Base-by-base conservation (phyloP, 2,329 filamentous ascomycete genomes). In the Xylaria hypoxylon region DNA sequence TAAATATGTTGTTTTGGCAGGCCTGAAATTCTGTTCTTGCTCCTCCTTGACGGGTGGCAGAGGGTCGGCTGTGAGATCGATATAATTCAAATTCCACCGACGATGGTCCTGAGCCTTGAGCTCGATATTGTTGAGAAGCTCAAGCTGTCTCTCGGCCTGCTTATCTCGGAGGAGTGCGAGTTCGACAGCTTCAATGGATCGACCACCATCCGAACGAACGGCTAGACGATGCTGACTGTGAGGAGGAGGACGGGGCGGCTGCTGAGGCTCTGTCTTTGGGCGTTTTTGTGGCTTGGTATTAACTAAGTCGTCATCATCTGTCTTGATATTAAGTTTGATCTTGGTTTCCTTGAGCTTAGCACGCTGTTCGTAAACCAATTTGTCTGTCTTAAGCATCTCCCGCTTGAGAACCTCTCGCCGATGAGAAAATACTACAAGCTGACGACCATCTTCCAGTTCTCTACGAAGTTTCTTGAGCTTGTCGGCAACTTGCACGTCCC, bases 401-500 rank as follows among this genome's bases (percentile, higher is more conserved):
- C 90, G 90, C 78, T 94, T 93, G 68, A 90, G 83, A 68, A 91
- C 77, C 79, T 99, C 96, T 74, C 96, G 91, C 72, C 92, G 88
- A 71, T 90, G 89, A 58, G 96, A 89, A 77, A 93, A 84, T 45
- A 90, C 83, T 73, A 97, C 88, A 67, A 98, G 84, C 74, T 93
- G 88, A 56, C 94, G 90, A 65, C 92, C 94, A 73, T 96, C 91
- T 80, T 98, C 96, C 44, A 98, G 85, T 82, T 99, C 95, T 73
- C 91, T 91, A 62, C 96, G 90, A 75, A 99, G 83, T 78, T 92
- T 93, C 83, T 96, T 96, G 72, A 99, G 86, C 79, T 97, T 97
- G 78, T 99, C 96, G 61, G 92, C 93, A 74, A 95, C 93, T 80
- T 97, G 95, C 40, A 93, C 93, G 82, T 99, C 96, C 76, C 96